These are phyloP conservation scores for Crassisporium funariophilum DNA, from an alignment of 768 basidiomycete genomes.

Conservation along the genomic window DNA sequence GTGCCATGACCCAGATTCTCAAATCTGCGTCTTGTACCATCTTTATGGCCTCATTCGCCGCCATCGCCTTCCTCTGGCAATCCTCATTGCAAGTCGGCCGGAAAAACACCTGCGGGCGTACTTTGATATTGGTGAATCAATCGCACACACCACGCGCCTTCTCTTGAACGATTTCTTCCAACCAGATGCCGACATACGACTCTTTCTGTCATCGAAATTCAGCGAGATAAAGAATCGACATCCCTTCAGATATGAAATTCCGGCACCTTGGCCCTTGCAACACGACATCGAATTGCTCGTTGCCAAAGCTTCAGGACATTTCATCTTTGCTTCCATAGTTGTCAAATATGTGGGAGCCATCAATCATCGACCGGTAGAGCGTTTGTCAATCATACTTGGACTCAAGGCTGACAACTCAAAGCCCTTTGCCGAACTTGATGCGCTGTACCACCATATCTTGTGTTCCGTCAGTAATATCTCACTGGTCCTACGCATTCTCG, in stretches of 20 bases:
- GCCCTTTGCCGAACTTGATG: no score
- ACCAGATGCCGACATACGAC: constrained; percentile 7
- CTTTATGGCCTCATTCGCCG: neutral
- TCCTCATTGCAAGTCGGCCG: constrained; percentile 15
- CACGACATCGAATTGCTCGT: neutral
- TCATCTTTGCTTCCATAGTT: neutral
- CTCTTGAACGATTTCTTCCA: constrained; percentile 6
- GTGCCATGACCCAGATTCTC: constrained; percentile 1
- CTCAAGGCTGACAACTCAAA: no score
- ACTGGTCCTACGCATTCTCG: no score
- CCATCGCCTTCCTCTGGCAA: neutral
- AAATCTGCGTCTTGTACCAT: constrained; percentile 2
- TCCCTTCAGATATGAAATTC: neutral
- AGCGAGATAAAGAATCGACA: neutral
- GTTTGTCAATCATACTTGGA: neutral
- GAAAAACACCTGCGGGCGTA: constrained; percentile 4
- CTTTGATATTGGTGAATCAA: neutral
- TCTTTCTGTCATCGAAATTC: neutral
- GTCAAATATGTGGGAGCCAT: neutral
- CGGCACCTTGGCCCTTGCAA: neutral
- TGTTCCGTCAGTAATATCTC: no score
- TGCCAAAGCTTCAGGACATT: neutral
- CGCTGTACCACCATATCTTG: no score
- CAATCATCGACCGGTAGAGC: neutral
- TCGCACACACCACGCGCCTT: neutral